A percentile compares a stretch with the other conserved stretches of the same genome.
Conservation (phyloP, 2,329 filamentous ascomycete species). For the Lachnellula willkommii region DNA sequence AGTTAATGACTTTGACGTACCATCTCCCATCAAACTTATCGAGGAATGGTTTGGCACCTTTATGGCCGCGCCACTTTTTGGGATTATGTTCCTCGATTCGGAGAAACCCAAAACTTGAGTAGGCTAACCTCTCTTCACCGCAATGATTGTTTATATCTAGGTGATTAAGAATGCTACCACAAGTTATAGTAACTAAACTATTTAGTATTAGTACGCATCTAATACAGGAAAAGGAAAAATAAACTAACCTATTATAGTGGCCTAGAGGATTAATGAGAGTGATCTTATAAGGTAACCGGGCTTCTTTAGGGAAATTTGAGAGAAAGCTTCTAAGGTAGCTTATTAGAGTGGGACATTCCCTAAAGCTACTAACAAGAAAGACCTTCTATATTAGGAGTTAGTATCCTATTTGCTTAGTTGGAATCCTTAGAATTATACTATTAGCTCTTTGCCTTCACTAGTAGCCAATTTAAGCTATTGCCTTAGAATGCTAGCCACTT, state of each 20-base stretch:
- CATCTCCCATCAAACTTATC: constrained; percentile 1
- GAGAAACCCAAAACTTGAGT: constrained; percentile 8
- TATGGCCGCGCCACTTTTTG: not conserved
- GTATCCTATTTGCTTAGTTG: not conserved
- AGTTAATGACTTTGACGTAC: constrained; percentile 6
- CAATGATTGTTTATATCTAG: not conserved
- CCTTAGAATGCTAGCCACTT: constrained; percentile 6
- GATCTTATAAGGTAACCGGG: not conserved
- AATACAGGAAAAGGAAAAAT: not conserved
- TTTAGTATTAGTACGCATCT: not conserved
- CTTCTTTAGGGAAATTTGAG: not conserved
- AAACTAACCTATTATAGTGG: not conserved
- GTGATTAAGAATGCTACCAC: not conserved
- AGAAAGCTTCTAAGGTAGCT: constrained; percentile 11
- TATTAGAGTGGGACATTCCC: constrained; percentile 15
- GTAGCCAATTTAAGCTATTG: constrained; percentile 10
- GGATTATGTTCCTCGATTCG: not conserved
- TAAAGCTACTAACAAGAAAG: constrained; percentile 23
- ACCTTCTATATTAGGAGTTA: constrained; percentile 16
- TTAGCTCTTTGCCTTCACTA: constrained; percentile 6
- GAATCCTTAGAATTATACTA: constrained; percentile 1
- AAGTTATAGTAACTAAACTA: not conserved
- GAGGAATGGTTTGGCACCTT: not conserved
- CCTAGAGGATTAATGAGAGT: not conserved
- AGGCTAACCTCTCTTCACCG: not conserved